These are phyloP conservation scores for Calonectria henricotiae DNA, from an alignment of 2,329 filamentous ascomycete genomes.

Conservation along the genomic window DNA sequence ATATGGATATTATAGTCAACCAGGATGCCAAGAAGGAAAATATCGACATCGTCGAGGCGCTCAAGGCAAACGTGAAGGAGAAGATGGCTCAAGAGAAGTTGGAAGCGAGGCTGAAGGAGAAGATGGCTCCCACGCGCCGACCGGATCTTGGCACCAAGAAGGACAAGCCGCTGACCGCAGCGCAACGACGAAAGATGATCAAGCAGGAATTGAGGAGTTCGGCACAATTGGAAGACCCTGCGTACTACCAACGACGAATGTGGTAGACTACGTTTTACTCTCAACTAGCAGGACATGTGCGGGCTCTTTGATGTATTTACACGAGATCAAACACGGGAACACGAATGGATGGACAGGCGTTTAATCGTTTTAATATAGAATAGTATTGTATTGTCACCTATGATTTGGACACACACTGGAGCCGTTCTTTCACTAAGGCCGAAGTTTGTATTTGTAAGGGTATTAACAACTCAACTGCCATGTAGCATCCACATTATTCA, in stretches of 20 bases:
- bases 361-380: background rate
- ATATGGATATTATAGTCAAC: conserved; percentile 37
- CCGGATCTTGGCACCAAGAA: conserved; percentile 51
- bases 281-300: background rate
- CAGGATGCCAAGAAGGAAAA: conserved; percentile 48
- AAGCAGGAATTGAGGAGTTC: conserved; percentile 71
- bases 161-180: conserved; percentile 67
- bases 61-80: conserved; percentile 55
- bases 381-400: conserved; percentile 3
- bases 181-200: conserved; percentile 72
- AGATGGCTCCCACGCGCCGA: conserved; percentile 34
- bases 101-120: conserved; percentile 51
- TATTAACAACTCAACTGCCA: no score
- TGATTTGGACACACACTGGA: background rate
- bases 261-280: conserved; percentile 58
- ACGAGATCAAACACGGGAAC: conserved; percentile 16
- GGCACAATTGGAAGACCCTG: conserved; percentile 64
- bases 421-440: background rate
- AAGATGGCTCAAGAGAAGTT: conserved; percentile 46
- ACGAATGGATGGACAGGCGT: conserved; percentile 14
- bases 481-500: no score
- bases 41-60: conserved; percentile 54
- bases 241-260: conserved; percentile 71
- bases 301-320: conserved; percentile 10
- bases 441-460: background rate